Conservation (phyloP, 768 basidiomycete genomes). For the Pleurotus tuber-regium region DNA sequence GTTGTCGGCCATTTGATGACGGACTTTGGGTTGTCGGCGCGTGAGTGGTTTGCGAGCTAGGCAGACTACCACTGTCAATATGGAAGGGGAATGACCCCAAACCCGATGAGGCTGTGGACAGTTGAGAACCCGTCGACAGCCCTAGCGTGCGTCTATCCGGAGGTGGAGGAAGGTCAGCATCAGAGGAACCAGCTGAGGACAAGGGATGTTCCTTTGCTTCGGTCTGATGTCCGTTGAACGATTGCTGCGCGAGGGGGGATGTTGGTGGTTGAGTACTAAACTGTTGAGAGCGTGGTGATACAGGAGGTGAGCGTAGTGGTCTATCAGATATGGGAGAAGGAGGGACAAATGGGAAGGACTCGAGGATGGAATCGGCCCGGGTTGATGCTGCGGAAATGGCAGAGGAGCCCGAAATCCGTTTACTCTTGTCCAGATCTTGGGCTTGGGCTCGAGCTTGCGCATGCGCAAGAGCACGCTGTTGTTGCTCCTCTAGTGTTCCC, state of each 20-base stretch:
- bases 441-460: constrained; percentile 60
- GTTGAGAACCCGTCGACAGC: constrained; percentile 72
- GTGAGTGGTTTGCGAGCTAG: constrained; percentile 28
- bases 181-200: constrained; percentile 18
- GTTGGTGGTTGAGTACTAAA: constrained; percentile 23
- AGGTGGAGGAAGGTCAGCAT: constrained; percentile 42
- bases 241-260: constrained; percentile 60
- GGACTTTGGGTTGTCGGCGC: constrained; percentile 21
- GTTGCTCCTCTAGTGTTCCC: constrained; percentile 59
- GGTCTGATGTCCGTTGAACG: constrained; percentile 29
- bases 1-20: constrained; percentile 47
- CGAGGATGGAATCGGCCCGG: constrained; percentile 79
- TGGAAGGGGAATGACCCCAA: constrained; percentile 86
- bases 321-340: constrained; percentile 87
- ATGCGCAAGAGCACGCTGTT: constrained; percentile 58
- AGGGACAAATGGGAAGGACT: constrained; percentile 87
- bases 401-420: constrained; percentile 63
- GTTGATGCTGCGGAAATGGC: constrained; percentile 67
- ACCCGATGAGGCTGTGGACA: constrained; percentile 78
- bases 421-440: constrained; percentile 44
- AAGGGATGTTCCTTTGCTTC: constrained; percentile 16
- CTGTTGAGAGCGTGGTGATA: constrained; percentile 68
- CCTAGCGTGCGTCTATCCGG: constrained; percentile 63
- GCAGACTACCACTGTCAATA: constrained; percentile 58
- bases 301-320: constrained; percentile 71